Conservation (phyloP, 31 red algal species). For the Odonthalia washingtoniensis region DNA sequence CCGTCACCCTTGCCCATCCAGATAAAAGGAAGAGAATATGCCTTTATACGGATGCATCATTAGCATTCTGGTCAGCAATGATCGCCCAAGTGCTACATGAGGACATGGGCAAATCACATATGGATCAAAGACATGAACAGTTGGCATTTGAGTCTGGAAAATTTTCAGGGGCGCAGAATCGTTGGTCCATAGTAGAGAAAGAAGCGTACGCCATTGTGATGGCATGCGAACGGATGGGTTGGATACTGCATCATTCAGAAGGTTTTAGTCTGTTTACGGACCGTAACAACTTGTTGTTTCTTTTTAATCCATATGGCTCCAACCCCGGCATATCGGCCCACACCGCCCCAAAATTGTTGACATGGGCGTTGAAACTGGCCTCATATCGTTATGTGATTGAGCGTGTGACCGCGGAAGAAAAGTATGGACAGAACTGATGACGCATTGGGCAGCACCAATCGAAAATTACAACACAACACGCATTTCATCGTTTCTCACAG, state of each 20-base stretch:
- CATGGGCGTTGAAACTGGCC: not conserved
- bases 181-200: conserved; percentile 31
- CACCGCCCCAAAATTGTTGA: not conserved
- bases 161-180: conserved; percentile 1
- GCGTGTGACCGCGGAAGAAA: too few relatives aligned
- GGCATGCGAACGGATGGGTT: conserved; percentile 11
- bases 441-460: not conserved
- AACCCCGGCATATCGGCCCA: not conserved
- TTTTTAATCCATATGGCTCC: conserved; percentile 20
- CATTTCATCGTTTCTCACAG: too few relatives aligned
- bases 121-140: conserved; percentile 3
- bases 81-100: conserved; percentile 13
- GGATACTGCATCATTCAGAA: not conserved
- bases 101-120: not conserved
- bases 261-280: conserved; percentile 23
- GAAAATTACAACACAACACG: not conserved
- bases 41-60: conserved; percentile 39
- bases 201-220: too few relatives aligned
- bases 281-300: conserved; percentile 31
- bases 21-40: conserved; percentile 7
- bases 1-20: conserved; percentile 9
- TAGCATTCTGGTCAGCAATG: conserved; percentile 3
- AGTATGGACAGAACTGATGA: conserved; percentile 2
- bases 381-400: not conserved
- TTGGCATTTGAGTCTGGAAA: conserved; percentile 24